Conservation (phyloP, 1,139 yeast genomes). For the Candida anutae region DNA sequence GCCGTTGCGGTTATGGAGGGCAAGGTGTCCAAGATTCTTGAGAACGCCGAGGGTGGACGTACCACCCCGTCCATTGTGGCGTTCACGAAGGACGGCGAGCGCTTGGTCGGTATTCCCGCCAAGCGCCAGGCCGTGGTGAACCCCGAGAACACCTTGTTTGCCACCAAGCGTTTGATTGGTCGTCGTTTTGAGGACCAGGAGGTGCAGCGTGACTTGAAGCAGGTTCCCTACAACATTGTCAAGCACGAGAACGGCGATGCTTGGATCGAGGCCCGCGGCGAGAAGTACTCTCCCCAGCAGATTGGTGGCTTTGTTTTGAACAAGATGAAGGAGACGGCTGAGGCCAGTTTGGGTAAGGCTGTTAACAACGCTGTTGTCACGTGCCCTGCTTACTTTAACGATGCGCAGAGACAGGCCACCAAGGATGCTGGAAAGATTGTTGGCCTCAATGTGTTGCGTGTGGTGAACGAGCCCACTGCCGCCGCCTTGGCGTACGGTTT, state of each 20-base stretch:
- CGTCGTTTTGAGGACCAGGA: constrained; percentile 94
- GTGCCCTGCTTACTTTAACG: constrained; percentile 97
- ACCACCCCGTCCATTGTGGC: constrained; percentile 99
- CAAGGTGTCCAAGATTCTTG: constrained; percentile 90
- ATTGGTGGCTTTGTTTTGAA: constrained; percentile 94
- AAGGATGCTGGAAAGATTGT: constrained; percentile 98
- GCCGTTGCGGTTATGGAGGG: constrained; percentile 99
- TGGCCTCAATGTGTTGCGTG: constrained; percentile 92
- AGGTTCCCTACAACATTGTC: constrained; percentile 95
- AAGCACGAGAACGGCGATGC: constrained; percentile 98
- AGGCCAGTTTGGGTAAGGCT: constrained; percentile 76
- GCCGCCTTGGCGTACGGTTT: constrained; percentile 98
- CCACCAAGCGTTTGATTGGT: constrained; percentile 98
- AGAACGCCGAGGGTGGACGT: constrained; percentile 98
- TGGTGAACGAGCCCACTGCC: constrained; percentile 98
- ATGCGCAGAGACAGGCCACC: constrained; percentile 97
- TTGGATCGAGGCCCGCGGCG: constrained; percentile 96
- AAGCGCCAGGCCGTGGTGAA: constrained; percentile 98
- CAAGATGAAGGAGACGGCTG: constrained; percentile 98
- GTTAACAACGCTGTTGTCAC: constrained; percentile 90
- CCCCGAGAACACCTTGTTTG: constrained; percentile 95
- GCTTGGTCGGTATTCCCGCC: constrained; percentile 97
- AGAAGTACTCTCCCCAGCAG: constrained; percentile 91
- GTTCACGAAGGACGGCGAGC: constrained; percentile 87
- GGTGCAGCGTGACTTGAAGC: constrained; percentile 93